Percentiles rank a stretch among this genome's conserved stretches.
Evolutionary conservation across 345 rosid genomes (phyloP).

Genomic region (Gossypium turneri): DNA sequence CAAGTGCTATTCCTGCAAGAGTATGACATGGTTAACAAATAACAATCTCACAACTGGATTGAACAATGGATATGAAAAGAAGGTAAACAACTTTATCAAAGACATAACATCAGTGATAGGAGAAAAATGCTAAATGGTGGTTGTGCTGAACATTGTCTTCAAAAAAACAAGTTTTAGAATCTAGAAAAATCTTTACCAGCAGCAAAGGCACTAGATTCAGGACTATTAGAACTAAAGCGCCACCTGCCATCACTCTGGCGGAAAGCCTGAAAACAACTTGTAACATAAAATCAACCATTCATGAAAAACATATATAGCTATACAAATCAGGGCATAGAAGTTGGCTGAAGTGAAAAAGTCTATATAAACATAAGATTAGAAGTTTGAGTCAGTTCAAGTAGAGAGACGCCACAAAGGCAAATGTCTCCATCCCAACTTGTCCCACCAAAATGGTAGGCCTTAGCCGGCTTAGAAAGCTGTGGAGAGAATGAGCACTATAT

Average conservation of each 20-base stretch:
- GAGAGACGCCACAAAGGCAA: not conserved
- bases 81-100: not conserved
- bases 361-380: conserved; percentile 2
- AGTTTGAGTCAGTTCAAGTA: not conserved
- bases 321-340: not conserved
- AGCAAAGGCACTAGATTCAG: conserved; percentile 82
- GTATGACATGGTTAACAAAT: conserved; percentile 12
- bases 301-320: not conserved
- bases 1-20: conserved; percentile 76
- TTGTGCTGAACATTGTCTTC: not conserved
- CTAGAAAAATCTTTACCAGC: conserved; percentile 52
- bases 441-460: conserved; percentile 9
- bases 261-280: conserved; percentile 55
- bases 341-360: not conserved
- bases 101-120: not conserved
- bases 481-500: not conserved
- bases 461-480: not conserved
- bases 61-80: conserved; percentile 6
- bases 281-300: conserved; percentile 17
- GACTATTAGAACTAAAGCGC: conserved; percentile 74
- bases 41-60: not conserved
- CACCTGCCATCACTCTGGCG: conserved; percentile 96
- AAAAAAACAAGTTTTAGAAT: not conserved
- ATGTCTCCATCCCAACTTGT: conserved; percentile 15
- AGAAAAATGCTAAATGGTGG: not conserved